phyloP scores from a whole-genome alignment of 2,329 filamentous ascomycete species.

The Phaeosphaeria sp. region DNA sequence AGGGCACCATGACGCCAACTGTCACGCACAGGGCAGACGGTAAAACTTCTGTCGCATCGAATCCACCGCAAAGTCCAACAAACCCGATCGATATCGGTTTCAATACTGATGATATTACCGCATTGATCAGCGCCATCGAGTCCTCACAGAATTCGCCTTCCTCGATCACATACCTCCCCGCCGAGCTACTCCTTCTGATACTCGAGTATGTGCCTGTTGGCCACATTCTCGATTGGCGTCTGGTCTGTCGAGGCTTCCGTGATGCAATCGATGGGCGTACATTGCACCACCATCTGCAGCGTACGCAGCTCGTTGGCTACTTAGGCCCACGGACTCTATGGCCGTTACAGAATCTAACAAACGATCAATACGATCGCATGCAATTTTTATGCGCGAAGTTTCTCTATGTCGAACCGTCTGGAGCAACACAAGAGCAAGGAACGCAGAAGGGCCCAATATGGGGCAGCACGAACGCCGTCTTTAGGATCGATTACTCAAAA shows the following conservation, averaged over 20 bases:
- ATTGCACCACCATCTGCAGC: slow-evolving; percentile 28
- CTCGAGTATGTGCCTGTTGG: slow-evolving; percentile 36
- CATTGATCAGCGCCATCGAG: slow-evolving; percentile 37
- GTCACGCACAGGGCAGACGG: neutral
- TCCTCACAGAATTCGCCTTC: slow-evolving; percentile 27
- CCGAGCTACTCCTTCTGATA: slow-evolving; percentile 37
- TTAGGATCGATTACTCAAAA: slow-evolving; percentile 31
- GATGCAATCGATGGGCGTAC: slow-evolving; percentile 41
- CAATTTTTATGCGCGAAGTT: slow-evolving; percentile 24
- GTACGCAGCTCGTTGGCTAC: slow-evolving; percentile 31
- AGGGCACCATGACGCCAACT: neutral
- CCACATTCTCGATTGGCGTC: slow-evolving; percentile 35
- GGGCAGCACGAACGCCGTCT: slow-evolving; percentile 26
- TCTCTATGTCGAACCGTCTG: slow-evolving; percentile 5
- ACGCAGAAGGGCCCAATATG: slow-evolving; percentile 15
- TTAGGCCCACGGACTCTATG: slow-evolving; percentile 12
- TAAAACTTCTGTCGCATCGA: neutral
- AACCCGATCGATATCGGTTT: slow-evolving; percentile 34
- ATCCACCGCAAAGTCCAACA: slow-evolving; percentile 28
- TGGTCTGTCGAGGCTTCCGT: slow-evolving; percentile 38
- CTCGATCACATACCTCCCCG: slow-evolving; percentile 30
- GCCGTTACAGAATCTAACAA: slow-evolving; percentile 7
- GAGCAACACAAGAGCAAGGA: neutral
- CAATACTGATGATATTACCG: slow-evolving; percentile 32
- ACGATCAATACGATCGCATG: slow-evolving; percentile 24